Evolutionary conservation across 495 filamentous ascomycete species (phyloP), one percentile per base, ranked within the genome.

Genomic region (Cryomyces antarcticus): DNA sequence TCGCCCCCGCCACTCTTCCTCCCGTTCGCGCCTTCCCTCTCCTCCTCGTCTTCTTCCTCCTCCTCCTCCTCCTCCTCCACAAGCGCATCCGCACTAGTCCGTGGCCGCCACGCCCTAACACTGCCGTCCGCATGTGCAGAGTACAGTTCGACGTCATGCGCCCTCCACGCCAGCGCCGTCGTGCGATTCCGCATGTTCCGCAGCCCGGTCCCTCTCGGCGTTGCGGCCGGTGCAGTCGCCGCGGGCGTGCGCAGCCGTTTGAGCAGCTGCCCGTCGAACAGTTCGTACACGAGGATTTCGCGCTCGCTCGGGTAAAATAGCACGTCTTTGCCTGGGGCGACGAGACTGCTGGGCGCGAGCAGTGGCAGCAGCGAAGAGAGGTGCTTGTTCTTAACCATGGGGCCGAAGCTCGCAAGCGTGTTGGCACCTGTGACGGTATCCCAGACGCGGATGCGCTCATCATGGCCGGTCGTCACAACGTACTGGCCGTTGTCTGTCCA

Each of bases 401-500:
- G 80, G 0, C 84, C 84, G 49, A 92, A 92, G 58, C 75, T 85
- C 0, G 73, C 81, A 3, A 93, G 67, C 1, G 78, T 85, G 51
- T 95, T 93, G 6, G 75, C 79, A 9, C 85, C 84, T 0, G 76
- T 80, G 0, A 62, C 62, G 10, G 78, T 71, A 57, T 89, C 70
- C 87, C 86, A 93, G 3, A 92, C 82, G 3, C 85, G 71, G 39
- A 95, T 77, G 6, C 78, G 70, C 33, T 79, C 62, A 53, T 95
- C 87, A 42, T 84, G 80, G 5, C 87, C 86, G 1, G 77, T 67
- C 5, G 81, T 84, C 24, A 94, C 66, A 10, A 95, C 62, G 44
- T 78, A 71, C 10, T 57, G 58, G 6, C 85, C 84, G 57, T 78
- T 73, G 39, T 82, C 74, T 6, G 80, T 83, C 84, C 82, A 95